Conservation (phyloP, 768 basidiomycete genomes). For the Leccinum rimulosum region DNA sequence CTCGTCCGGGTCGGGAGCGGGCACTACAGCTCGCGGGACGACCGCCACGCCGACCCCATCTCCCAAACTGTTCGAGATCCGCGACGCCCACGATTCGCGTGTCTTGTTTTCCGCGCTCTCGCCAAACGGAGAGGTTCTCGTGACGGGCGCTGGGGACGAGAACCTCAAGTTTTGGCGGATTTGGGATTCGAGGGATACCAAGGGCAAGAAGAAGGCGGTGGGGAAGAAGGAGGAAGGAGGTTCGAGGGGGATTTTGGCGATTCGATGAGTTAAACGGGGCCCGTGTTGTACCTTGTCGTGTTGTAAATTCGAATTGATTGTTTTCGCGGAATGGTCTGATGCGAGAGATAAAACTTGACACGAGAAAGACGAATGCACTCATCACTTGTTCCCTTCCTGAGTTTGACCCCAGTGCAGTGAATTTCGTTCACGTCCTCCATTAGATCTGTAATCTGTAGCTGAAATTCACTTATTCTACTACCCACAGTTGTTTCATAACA, state of each 20-base stretch:
- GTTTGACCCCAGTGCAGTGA: too few species aligned
- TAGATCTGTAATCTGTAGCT: neutral
- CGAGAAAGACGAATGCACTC: too few species aligned
- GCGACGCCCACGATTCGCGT: constrained; percentile 90
- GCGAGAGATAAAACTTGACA: too few species aligned
- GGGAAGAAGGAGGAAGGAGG: constrained; percentile 35
- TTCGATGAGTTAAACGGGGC: constrained; percentile 27
- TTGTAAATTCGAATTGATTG: neutral
- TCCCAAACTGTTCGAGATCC: constrained; percentile 49
- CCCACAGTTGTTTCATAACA: neutral
- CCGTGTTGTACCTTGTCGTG: neutral
- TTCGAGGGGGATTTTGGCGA: constrained; percentile 33
- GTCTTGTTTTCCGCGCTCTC: constrained; percentile 83
- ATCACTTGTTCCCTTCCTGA: too few species aligned
- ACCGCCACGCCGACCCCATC: constrained; percentile 15
- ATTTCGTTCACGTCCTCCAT: too few species aligned
- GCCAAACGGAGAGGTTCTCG: constrained; percentile 89
- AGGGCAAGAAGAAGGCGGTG: constrained; percentile 30
- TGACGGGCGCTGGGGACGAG: constrained; percentile 92
- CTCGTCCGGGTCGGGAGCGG: constrained; percentile 24
- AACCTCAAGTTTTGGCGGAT: constrained; percentile 96
- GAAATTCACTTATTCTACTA: neutral
- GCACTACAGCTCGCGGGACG: constrained; percentile 7
- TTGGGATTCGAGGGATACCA: constrained; percentile 58
- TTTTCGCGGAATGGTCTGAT: neutral